Conservation (phyloP, 441 rosid genomes). For the Biscutella laevigata region DNA sequence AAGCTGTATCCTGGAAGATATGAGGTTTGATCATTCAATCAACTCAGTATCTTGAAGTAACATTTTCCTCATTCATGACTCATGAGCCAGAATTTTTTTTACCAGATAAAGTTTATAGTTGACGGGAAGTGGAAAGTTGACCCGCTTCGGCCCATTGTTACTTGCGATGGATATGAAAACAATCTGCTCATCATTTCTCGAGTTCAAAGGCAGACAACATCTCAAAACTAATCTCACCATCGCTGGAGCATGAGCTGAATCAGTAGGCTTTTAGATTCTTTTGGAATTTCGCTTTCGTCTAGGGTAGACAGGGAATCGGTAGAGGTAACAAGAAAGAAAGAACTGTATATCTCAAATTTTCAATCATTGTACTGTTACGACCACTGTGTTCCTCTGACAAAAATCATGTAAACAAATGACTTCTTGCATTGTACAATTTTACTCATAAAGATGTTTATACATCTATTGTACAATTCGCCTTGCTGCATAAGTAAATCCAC, state of each 20-base stretch:
- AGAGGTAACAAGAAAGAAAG: constrained; percentile 11
- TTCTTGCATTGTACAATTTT: constrained; percentile 13
- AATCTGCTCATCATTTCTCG: constrained; percentile 52
- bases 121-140: constrained; percentile 86
- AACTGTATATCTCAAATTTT: constrained; percentile 10
- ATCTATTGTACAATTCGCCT: constrained; percentile 3
- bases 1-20: constrained; percentile 77
- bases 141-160: constrained; percentile 69
- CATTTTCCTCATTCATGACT: background rate
- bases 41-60: background rate
- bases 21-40: constrained; percentile 41
- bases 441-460: background rate
- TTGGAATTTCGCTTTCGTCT: constrained; percentile 12
- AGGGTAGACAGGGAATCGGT: constrained; percentile 19
- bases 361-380: constrained; percentile 5
- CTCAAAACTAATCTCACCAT: background rate
- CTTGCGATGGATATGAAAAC: constrained; percentile 52
- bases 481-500: constrained; percentile 60
- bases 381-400: constrained; percentile 7
- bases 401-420: constrained; percentile 13
- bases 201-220: constrained; percentile 2
- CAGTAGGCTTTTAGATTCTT: constrained; percentile 4
- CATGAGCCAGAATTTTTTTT: background rate
- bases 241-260: constrained; percentile 12
- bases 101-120: constrained; percentile 79